Evolutionary conservation across 2,329 filamentous ascomycete species (phyloP), one percentile per base, ranked within the genome.

Genomic region (Pseudogymnoascus sp.): DNA sequence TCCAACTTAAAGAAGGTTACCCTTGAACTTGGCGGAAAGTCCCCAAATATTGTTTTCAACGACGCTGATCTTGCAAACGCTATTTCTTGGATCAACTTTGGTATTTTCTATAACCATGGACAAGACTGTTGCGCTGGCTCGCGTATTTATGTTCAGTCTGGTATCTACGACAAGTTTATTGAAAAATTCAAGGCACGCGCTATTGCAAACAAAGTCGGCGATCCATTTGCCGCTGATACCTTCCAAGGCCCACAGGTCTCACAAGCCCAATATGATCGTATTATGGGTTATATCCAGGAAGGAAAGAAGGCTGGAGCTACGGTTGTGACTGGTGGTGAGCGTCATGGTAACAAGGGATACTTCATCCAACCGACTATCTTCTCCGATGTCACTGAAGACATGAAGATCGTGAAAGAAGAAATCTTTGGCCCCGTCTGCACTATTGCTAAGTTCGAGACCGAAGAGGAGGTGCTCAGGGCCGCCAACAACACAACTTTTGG

Each of bases 291-390:
- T 71, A 89, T 89, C 71, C 78, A 88, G 66, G 79, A 80, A 65
- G 87, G 87, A 66, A 88, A 88, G 78, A 79, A 84, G 68, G 81
- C 80, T 44, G 86, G 87, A 72, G 86, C 87, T 65, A 87, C 78
- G 61, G 74, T 89, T 65, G 84, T 87, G 71, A 82, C 80, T 47
- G 87, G 87, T 69, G 87, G 87, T 72, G 83, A 83, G 71, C 85
- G 86, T 71, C 83, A 84, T 74, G 86, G 86, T 62, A 78, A 82
- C 70, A 81, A 86, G 76, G 86, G 86, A 63, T 89, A 85, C 79
- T 90, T 88, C 80, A 88, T 90, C 73, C 79, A 88, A 76, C 87
- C 87, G 8, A 90, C 87, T 69, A 87, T 90, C 78, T 89, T 90
- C 82, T 83, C 83, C 71, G 83, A 87, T 72, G 87, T 89, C 67